These are phyloP conservation scores for Chlorophyllum brunneum DNA, from an alignment of 768 basidiomycete genomes.

Conservation along the genomic window DNA sequence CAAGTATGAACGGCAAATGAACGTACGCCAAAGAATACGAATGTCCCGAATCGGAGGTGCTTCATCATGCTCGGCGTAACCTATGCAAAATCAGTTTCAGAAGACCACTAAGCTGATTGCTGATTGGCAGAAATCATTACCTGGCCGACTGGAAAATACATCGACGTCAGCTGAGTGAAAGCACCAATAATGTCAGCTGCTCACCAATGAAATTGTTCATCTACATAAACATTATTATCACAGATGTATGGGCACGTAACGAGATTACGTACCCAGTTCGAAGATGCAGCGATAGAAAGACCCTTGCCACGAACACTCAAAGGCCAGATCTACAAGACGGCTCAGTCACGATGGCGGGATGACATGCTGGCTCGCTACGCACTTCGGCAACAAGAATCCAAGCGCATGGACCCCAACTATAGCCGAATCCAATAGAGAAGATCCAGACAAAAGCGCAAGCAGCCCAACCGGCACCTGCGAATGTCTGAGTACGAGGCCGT, in stretches of 20 bases:
- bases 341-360: background rate
- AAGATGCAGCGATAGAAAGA: constrained; percentile 68
- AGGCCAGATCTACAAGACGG: constrained; percentile 49
- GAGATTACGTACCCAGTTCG: constrained; percentile 58
- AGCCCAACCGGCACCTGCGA: constrained; percentile 63
- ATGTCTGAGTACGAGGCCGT: background rate
- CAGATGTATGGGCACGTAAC: background rate
- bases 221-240: constrained; percentile 24
- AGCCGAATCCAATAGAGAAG: constrained; percentile 73
- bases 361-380: too few relatives aligned
- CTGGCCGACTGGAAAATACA: constrained; percentile 40
- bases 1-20: background rate
- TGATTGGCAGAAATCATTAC: constrained; percentile 20
- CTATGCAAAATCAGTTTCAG: constrained; percentile 11
- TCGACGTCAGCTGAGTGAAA: background rate
- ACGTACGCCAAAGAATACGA: constrained; percentile 71
- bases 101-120: background rate
- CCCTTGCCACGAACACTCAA: constrained; percentile 73
- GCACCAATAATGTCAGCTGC: constrained; percentile 14
- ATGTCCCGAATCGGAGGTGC: constrained; percentile 66
- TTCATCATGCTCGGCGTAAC: constrained; percentile 71
- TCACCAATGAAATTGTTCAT: constrained; percentile 77
- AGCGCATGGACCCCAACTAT: constrained; percentile 76
- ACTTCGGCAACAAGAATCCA: constrained; percentile 76
- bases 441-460: constrained; percentile 72